Evolutionary conservation across 352 stramenopile species (phyloP), one percentile per base, ranked within the genome.

Genomic region (Phytophthora nicotianae): DNA sequence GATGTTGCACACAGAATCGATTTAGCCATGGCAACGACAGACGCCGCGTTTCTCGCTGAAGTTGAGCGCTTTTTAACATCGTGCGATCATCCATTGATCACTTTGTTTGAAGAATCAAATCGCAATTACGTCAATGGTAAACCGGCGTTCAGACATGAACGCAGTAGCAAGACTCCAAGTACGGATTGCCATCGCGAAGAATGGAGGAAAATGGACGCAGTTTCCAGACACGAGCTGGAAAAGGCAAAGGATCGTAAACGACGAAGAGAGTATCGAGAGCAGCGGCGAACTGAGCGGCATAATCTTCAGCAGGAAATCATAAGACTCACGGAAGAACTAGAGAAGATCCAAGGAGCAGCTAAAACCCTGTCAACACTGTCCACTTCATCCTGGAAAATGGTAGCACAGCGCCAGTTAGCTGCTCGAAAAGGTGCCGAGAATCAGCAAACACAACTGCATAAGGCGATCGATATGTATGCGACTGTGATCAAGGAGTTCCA

Each of bases 21-120:
- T 46, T 61, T 57, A n/a, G 8, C 26, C 14, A 62, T 62, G 38
- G 20, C 40, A 3, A 41, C 27, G 10, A 41, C 48, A 40, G 38
- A 65, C n/a, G 40, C 58, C 2, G 40, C 37, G 19, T 65, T 65
- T 17, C 58, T 65, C 21, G 40, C 29, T 16, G 48, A 59, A 37
- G 49, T 65, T 13, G 58, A 59, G 20, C 16, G 41, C 7, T 54
- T 65, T 13, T 35, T 65, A 8, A 41, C 16, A 0, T 52, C 49
- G 23, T 14, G 5, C 33, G 40, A 65, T 26, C 27, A 47, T 1
- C 56, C 33, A 7, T 4, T 35, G 9, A 13, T 62, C 5, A 42
- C 51, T 42, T 40, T 14, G 5, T 8, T 56, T 23, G 33, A 54
- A 0, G 23, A 1, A 14, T 35, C 14, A 46, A 43, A 32, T 21